Percentiles rank a stretch among this genome's conserved stretches.
Evolutionary conservation across 106 monocot species (phyloP).

Genomic region (Alisma plantagoaquatica): DNA sequence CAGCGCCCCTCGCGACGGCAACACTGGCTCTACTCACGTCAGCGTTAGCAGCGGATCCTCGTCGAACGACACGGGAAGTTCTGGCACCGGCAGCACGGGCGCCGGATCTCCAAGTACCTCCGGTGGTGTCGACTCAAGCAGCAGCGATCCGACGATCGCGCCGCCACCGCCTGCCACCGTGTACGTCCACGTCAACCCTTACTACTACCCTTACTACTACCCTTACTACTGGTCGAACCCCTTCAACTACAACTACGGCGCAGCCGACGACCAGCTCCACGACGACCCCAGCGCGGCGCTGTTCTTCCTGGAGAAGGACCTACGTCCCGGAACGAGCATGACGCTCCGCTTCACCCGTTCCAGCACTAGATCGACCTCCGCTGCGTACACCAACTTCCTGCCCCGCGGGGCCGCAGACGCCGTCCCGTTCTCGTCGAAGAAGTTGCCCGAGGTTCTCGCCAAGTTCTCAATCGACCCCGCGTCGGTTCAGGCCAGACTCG

Average conservation of each 20-base stretch:
- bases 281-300: neutral
- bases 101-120: no score
- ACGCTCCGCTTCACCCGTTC: neutral
- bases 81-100: no score
- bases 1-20: no score
- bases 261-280: neutral
- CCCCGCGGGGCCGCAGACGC: neutral
- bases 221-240: no score
- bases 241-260: neutral
- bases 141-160: no score
- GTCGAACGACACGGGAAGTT: no score
- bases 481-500: neutral
- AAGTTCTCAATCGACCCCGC: neutral
- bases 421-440: constrained; percentile 6
- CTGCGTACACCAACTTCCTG: neutral
- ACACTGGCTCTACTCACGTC: no score
- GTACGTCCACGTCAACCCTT: no score
- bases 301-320: neutral
- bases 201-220: no score
- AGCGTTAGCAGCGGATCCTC: no score
- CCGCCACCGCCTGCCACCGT: no score
- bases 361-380: neutral
- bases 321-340: neutral
- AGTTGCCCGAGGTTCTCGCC: neutral
- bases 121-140: no score